Evolutionary conservation across 2,329 filamentous ascomycete species (phyloP).

Genomic region (Chaetothyriales sp.): DNA sequence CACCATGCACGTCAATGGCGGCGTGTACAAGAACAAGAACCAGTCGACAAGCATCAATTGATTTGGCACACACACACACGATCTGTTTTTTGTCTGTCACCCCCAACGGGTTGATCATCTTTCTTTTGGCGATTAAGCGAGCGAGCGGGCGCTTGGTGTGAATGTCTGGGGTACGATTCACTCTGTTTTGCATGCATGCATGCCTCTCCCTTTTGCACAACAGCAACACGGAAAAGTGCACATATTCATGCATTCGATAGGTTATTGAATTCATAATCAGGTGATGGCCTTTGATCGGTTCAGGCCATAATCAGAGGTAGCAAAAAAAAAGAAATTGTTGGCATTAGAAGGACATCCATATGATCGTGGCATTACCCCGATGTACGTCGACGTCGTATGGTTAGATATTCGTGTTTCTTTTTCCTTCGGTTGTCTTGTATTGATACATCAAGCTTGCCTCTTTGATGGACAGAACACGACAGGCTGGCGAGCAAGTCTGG

Average conservation of each 20-base stretch:
- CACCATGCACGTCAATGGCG: constrained; percentile 29
- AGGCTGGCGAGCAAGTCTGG: no score
- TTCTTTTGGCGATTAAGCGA: neutral
- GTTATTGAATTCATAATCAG: neutral
- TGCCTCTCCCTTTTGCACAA: neutral
- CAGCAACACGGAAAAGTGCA: neutral
- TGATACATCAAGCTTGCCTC: no score
- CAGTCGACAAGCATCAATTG: constrained; percentile 12
- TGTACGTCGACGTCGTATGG: neutral
- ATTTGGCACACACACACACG: neutral
- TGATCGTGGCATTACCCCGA: no score
- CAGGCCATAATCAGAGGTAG: neutral
- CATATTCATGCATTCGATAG: neutral
- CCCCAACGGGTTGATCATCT: neutral
- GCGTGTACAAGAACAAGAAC: constrained; percentile 27
- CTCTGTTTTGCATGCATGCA: neutral
- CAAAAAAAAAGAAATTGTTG: neutral
- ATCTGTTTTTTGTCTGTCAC: neutral
- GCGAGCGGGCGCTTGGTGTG: neutral
- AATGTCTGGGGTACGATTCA: neutral
- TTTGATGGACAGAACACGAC: no score
- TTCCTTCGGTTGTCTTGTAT: neutral
- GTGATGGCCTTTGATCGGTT: neutral
- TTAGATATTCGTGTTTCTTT: neutral
- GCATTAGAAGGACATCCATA: neutral